Conservation (phyloP, 805 yeast genomes). For the Allodekkera sacchari region DNA sequence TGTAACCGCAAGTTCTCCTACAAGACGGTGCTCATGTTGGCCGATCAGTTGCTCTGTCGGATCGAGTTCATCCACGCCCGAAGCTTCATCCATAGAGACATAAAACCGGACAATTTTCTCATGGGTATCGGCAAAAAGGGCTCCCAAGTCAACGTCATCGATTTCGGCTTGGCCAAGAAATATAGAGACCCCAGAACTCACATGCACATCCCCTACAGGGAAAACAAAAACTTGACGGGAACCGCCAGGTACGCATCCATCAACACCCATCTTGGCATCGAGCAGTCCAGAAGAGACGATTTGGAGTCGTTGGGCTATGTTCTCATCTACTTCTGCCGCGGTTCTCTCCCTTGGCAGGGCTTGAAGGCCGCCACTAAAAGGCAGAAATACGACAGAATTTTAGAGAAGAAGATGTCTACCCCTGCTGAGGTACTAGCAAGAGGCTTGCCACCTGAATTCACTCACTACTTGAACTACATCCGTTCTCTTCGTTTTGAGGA, state of each 20-base stretch:
- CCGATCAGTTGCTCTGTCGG: slow-evolving; percentile 90
- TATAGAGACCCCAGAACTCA: slow-evolving; percentile 91
- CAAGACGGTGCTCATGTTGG: slow-evolving; percentile 86
- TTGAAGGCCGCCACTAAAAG: slow-evolving; percentile 93
- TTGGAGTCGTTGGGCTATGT: slow-evolving; percentile 93
- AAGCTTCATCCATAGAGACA: slow-evolving; percentile 79
- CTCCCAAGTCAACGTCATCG: slow-evolving; percentile 90
- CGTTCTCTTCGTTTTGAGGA: slow-evolving; percentile 91
- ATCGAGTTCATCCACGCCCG: slow-evolving; percentile 94
- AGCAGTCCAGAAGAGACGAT: slow-evolving; percentile 95
- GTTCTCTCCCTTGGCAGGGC: slow-evolving; percentile 98
- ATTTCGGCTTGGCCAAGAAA: slow-evolving; percentile 90
- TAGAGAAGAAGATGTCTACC: slow-evolving; percentile 90
- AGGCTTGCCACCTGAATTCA: slow-evolving; percentile 88
- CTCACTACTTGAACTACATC: slow-evolving; percentile 79
- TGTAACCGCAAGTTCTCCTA: slow-evolving; percentile 90
- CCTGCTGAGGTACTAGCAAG: slow-evolving; percentile 79
- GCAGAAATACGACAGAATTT: slow-evolving; percentile 92
- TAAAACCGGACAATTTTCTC: slow-evolving; percentile 75
- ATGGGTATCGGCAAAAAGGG: slow-evolving; percentile 93
- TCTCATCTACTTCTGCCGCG: slow-evolving; percentile 87
- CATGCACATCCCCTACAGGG: slow-evolving; percentile 91
- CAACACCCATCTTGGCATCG: slow-evolving; percentile 94
- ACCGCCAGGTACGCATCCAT: slow-evolving; percentile 95
- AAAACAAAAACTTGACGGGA: slow-evolving; percentile 93